phyloP scores from a whole-genome alignment of 2,329 filamentous ascomycete genomes.

The Bipolaris zeicola region DNA sequence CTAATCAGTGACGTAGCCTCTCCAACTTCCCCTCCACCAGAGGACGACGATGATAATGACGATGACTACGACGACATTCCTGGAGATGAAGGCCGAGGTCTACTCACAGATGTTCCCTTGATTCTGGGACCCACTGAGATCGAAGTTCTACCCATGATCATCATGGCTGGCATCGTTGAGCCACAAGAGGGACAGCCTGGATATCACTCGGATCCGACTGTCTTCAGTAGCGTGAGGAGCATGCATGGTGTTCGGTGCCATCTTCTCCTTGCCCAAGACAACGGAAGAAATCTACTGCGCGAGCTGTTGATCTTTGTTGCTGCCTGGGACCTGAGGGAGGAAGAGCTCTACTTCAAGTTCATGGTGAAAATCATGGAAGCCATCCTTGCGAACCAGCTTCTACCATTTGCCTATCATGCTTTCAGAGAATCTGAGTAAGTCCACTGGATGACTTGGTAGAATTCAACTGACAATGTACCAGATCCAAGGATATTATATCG shows the following conservation, averaged over 20 bases:
- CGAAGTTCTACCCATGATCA: conserved; percentile 94
- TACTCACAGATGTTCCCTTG: conserved; percentile 91
- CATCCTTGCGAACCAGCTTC: conserved; percentile 83
- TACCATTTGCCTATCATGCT: conserved; percentile 91
- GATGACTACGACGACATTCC: conserved; percentile 77
- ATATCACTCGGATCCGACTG: conserved; percentile 53
- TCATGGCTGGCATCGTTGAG: conserved; percentile 92
- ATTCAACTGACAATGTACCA: conserved; percentile 25
- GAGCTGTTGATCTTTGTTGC: conserved; percentile 96
- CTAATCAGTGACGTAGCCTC: conserved; percentile 49
- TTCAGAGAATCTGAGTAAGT: conserved; percentile 68
- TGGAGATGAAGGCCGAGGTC: conserved; percentile 74
- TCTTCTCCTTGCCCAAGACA: conserved; percentile 86
- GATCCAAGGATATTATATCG: conserved; percentile 91
- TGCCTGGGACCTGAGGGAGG: conserved; percentile 93
- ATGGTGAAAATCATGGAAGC: conserved; percentile 96
- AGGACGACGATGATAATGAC: conserved; percentile 69
- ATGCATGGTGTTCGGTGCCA: conserved; percentile 90
- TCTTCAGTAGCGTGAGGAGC: conserved; percentile 67
- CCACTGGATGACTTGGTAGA: accelerated
- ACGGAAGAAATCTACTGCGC: conserved; percentile 83
- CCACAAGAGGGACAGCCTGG: conserved; percentile 72
- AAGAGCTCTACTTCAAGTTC: conserved; percentile 93
- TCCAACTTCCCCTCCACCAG: conserved; percentile 49
- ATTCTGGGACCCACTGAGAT: conserved; percentile 95